Evolutionary conservation across 108 stramenopile species (phyloP).

Genomic region (Pseudonitzschia multiseries): DNA sequence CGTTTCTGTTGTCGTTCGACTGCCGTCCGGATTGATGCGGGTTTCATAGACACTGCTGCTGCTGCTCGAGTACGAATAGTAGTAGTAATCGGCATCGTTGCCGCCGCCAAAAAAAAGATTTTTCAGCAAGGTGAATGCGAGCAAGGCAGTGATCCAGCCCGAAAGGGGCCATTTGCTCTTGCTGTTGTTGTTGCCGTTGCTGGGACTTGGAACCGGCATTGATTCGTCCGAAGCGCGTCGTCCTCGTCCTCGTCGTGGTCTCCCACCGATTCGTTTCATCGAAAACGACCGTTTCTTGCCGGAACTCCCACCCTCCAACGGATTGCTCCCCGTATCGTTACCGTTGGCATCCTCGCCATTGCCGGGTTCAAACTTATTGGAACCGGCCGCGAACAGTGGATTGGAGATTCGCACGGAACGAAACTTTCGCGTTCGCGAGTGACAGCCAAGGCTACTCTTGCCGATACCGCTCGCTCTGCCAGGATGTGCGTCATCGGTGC

Average conservation of each 20-base stretch:
- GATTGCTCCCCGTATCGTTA: not conserved
- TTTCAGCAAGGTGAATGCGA: not conserved
- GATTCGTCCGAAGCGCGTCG: not conserved
- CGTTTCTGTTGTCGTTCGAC: not conserved
- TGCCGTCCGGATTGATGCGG: not conserved
- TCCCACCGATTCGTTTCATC: not conserved
- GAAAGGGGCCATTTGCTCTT: not conserved
- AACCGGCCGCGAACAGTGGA: not conserved
- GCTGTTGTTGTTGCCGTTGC: not conserved
- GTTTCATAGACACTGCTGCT: constrained; percentile 10
- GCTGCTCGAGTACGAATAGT: not conserved
- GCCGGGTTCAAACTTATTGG: not conserved
- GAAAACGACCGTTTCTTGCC: constrained; percentile 9
- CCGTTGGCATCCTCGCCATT: not conserved
- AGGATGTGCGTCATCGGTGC: too few relatives aligned
- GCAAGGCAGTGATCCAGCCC: not conserved
- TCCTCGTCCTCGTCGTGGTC: constrained; percentile 1
- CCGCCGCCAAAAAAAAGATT: not conserved
- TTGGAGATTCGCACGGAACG: not conserved
- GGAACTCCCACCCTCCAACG: too few relatives aligned
- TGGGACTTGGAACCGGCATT: not conserved
- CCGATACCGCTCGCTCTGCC: too few relatives aligned
- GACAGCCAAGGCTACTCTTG: too few relatives aligned
- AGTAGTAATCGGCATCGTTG: not conserved
- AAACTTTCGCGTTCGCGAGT: too few relatives aligned